A percentile compares a stretch with the other conserved stretches of the same genome.
Evolutionary conservation across 192 early-diverging fungal genomes (phyloP).

Genomic region (Phycomyces blakesleeanus): DNA sequence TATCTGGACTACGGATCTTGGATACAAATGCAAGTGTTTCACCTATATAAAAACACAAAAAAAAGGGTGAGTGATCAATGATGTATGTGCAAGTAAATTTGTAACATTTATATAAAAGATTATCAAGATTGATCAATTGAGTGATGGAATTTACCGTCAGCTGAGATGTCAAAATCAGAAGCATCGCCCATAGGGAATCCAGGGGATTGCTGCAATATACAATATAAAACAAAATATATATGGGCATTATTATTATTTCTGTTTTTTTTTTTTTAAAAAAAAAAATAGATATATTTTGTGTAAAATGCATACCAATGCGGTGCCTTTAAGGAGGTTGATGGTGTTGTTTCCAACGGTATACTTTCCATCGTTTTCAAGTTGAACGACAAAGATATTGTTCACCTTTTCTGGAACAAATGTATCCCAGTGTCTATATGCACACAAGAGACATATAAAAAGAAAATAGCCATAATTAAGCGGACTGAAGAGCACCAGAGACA

Average conservation of each 20-base stretch:
- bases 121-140: no score
- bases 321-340: constrained; percentile 50
- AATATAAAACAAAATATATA: constrained; percentile 7
- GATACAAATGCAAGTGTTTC: constrained; percentile 65
- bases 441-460: background rate
- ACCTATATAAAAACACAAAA: constrained; percentile 6
- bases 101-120: no score
- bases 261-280: no score
- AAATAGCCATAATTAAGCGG: background rate
- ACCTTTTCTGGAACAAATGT: constrained; percentile 55
- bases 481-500: background rate
- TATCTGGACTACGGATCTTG: constrained; percentile 55
- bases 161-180: constrained; percentile 59
- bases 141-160: constrained; percentile 57
- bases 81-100: background rate
- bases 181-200: constrained; percentile 56
- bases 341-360: constrained; percentile 44
- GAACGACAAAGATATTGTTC: constrained; percentile 57
- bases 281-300: background rate
- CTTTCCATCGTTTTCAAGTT: constrained; percentile 34
- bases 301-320: constrained; percentile 32
- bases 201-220: constrained; percentile 34
- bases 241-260: no score
- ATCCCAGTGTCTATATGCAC: constrained; percentile 67
- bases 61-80: background rate